Percentiles rank a stretch among this genome's conserved stretches.
These are phyloP conservation scores for Porodaedalea pini DNA, from an alignment of 1,284 basidiomycete genomes.

Conservation along the genomic window DNA sequence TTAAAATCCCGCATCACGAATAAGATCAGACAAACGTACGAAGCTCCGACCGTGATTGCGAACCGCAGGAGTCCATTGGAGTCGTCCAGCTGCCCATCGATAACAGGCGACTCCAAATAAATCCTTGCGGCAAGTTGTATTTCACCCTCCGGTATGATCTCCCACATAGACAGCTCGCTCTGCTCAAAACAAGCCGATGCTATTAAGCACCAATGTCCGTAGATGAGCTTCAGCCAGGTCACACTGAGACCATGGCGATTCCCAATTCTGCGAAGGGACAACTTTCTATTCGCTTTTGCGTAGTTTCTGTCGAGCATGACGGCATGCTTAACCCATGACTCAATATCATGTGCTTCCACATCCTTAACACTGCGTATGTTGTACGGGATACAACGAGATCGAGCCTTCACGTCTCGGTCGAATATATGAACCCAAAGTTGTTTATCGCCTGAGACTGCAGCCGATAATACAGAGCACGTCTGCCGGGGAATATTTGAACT, in stretches of 20 bases:
- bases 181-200: neutral
- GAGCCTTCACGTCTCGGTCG: neutral
- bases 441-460: conserved; percentile 5
- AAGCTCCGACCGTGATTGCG: conserved; percentile 9
- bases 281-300: neutral
- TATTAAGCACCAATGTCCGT: conserved; percentile 8
- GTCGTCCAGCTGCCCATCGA: conserved; percentile 10
- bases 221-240: conserved; percentile 12
- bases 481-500: neutral
- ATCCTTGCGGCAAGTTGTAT: neutral
- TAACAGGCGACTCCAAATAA: conserved; percentile 5
- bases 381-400: neutral
- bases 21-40: neutral
- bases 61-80: neutral
- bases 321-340: conserved; percentile 5
- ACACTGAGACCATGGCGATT: neutral
- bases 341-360: conserved; percentile 3
- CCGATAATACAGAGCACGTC: neutral
- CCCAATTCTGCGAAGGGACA: neutral
- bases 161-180: conserved; percentile 9
- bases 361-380: neutral
- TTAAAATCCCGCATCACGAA: too few relatives aligned
- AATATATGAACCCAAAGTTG: conserved; percentile 5
- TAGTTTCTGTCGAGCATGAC: neutral
- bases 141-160: neutral